phyloP scores from a whole-genome alignment of 441 rosid species.

The Aleurites moluccanus region DNA sequence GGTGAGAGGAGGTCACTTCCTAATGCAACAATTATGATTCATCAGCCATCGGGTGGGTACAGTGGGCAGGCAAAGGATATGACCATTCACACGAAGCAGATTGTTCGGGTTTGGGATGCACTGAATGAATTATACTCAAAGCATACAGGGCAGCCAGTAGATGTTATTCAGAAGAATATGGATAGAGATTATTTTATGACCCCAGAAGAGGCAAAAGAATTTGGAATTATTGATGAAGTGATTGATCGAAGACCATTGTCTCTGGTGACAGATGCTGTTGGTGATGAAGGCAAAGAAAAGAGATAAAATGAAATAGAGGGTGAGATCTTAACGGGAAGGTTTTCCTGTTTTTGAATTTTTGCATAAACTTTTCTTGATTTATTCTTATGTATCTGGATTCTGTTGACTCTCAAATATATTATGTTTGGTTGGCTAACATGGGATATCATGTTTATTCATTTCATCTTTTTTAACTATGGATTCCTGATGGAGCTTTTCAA shows the following conservation, averaged over 20 bases:
- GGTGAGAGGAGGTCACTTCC: conserved; percentile 93
- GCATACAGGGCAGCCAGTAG: conserved; percentile 79
- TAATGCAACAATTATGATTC: conserved; percentile 90
- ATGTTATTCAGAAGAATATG: conserved; percentile 81
- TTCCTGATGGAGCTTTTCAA: background rate
- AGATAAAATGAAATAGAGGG: conserved; percentile 41
- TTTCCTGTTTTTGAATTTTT: conserved; percentile 18
- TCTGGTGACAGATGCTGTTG: conserved; percentile 80
- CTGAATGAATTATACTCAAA: conserved; percentile 68
- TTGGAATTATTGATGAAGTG: conserved; percentile 93
- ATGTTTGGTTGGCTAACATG: background rate
- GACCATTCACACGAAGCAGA: conserved; percentile 90
- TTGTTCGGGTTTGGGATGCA: conserved; percentile 85
- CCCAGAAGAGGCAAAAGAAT: conserved; percentile 84
- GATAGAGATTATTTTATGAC: conserved; percentile 98
- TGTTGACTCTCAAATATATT: background rate
- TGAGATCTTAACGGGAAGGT: conserved; percentile 31
- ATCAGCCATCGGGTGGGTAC: conserved; percentile 98
- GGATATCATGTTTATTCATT: background rate
- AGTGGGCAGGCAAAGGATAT: conserved; percentile 95
- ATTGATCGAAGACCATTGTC: conserved; percentile 80
- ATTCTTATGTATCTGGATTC: conserved; percentile 6
- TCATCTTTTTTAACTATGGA: background rate
- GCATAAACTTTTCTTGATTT: conserved; percentile 5
- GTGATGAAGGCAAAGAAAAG: conserved; percentile 60